Conservation (phyloP, 2,329 filamentous ascomycete species). For the Scedosporium dehoogii region DNA sequence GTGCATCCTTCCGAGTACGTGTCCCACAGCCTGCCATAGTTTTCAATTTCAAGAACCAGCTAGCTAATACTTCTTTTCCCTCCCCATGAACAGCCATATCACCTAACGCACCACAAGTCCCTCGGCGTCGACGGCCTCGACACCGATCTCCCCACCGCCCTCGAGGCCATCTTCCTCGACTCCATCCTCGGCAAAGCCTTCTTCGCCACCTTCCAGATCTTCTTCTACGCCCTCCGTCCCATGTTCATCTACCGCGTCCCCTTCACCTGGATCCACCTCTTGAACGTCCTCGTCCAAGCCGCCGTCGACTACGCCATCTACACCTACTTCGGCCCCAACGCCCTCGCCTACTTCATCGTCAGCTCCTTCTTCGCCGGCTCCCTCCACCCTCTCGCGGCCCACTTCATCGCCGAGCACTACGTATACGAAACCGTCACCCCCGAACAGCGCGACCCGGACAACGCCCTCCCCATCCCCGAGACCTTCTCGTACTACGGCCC, state of each 20-base stretch:
- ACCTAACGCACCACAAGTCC: slow-evolving; percentile 97
- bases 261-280: slow-evolving; percentile 71
- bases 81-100: slow-evolving; percentile 59
- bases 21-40: neutral
- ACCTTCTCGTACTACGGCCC: slow-evolving; percentile 96
- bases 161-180: slow-evolving; percentile 89
- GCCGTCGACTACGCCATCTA: slow-evolving; percentile 66
- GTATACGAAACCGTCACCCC: slow-evolving; percentile 59
- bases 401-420: slow-evolving; percentile 98
- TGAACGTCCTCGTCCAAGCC: slow-evolving; percentile 73
- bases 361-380: slow-evolving; percentile 91
- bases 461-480: slow-evolving; percentile 66
- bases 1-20: slow-evolving; percentile 80
- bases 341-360: slow-evolving; percentile 73
- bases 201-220: slow-evolving; percentile 98
- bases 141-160: slow-evolving; percentile 83
- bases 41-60: neutral
- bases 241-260: slow-evolving; percentile 90
- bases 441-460: slow-evolving; percentile 45
- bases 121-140: slow-evolving; percentile 93
- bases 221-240: slow-evolving; percentile 94
- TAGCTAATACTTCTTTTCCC: slow-evolving; percentile 13
- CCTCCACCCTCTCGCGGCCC: slow-evolving; percentile 86
- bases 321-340: slow-evolving; percentile 46
- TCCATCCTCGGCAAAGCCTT: slow-evolving; percentile 94